Evolutionary conservation across 2,329 filamentous ascomycete genomes (phyloP), one percentile per base, ranked within the genome.

Genomic region (Cryphonectria radicalis): DNA sequence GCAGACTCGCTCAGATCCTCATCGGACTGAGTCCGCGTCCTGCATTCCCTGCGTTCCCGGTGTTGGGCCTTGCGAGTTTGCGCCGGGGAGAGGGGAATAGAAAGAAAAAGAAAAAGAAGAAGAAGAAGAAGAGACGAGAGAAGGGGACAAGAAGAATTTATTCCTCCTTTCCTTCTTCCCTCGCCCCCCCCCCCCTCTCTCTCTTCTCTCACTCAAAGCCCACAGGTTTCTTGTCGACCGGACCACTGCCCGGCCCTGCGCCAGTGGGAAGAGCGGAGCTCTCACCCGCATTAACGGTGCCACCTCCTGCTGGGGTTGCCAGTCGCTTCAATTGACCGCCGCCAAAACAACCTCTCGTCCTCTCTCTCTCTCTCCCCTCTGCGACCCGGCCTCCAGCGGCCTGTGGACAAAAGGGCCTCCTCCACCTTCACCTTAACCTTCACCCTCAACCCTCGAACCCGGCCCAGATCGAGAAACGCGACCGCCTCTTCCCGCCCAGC

Each of bases 1-100:
- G 63, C 55, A 63, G 53, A 69, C 62, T 37, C n/a, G 43, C 71
- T 73, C 71, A 73, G 71, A 71, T 73, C 71, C 71, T 73, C 71
- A 62, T 57, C 66, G 71, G 71, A 73, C 71, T 73, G 71, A 71
- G 71, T 73, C 66, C 66, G 63, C 63, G 57, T 40, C 53, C 55
- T 28, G 65, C 66, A 40, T 53, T 50, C n/a, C 53, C 55, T 28
- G 65, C 66, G 55, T 63, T 62, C n/a, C 19, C 13, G n/a, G 55
- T 25, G 55, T 25, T 50, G 25, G 55, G 42, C 42, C 55, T 37
- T 50, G 66, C 40, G 57, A 19, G 62, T 57, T 50, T 35, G 66
- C 62, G 55, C 63, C 42, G 35, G 55, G 50, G 43, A 55, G 37
- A 65, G 53, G 37, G 37, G 25, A 40, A 40, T 25, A 43, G 3